Evolutionary conservation across 352 stramenopile genomes (phyloP), one percentile per base, ranked within the genome.

Genomic region (Stephanocyclus meneghinianus): DNA sequence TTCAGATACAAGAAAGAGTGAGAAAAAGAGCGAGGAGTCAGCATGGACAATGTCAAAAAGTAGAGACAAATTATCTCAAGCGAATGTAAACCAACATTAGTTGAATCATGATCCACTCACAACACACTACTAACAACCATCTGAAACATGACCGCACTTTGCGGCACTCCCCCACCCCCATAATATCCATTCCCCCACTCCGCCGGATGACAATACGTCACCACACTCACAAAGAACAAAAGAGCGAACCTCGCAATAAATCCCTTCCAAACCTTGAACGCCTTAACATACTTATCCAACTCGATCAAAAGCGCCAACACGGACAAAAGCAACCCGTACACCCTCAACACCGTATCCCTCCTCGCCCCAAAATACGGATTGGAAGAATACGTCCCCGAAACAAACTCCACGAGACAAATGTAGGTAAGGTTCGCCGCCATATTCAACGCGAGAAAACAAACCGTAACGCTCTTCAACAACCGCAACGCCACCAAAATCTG

Each of bases 141-240:
- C 62, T 90, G 82, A 79, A 92, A 92, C 35, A 78, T 71, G 18
- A 92, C 76, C 2, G 85, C 83, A 80, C 81, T 90, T 11, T 60
- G 30, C 2, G 87, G 84, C 69, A 92, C 80, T 30, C 77, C 77
- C 8, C 61, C 37, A 59, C 79, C 80, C 8, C 61, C 37, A 63
- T 51, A 64, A 47, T 64, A 42, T 60, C 37, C 29, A 42, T 63
- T 37, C n/a, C 62, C 37, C 44, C 16, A 60, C 45, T 53, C 53
- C 37, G 56, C 60, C 26, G 76, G 76, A 70, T 78, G 70, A 21
- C 30, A 62, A 63, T 76, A 83, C 26, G 76, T 83, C n/a, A 80
- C 67, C 9, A 62, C 65, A 26, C 32, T 61, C 26, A 83, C 61
- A 68, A 83, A 79, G 50, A 83, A 83, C 7, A 83, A 62, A n/a